Base-by-base conservation (phyloP, 441 rosid genomes). In the Syzygium malaccense region DNA sequence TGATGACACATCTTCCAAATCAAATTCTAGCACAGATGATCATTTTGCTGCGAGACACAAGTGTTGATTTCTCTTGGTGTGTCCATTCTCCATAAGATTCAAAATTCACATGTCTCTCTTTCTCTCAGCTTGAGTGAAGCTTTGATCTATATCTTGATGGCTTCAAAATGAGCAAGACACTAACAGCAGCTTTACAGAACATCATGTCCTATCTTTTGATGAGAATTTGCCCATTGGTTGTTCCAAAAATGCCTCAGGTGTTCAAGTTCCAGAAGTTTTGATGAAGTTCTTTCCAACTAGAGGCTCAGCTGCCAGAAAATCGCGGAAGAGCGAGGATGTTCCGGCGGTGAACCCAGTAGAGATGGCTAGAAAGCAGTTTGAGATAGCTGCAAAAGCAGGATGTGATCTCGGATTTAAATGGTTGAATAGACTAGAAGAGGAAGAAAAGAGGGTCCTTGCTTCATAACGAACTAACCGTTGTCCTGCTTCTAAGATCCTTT, bases 391-490 rank as follows among this genome's bases (percentile, higher is more conserved):
- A 87, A 92, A 92, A 92, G 94, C 96, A 84, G 97, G 96, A 68
- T 94, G 94, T 85, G 95, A 96, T 92, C 95, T 96, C 10, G 98
- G 99, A 84, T 90, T 96, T 14, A 94, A 94, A 91, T 97, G 99
- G 99, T 89, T 96, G 87, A 92, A 91, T 87, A 92, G 98, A 91
- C 49, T 97, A 14, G 98, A 96, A 90, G 97, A 97, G 91, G 99
- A 95, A 91, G 98, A 96, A 93, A 93, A 93, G 89, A 92, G 87
- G 85, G 92, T 95, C 55, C 93, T 88, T 41, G 58, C 85, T 23
- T 14, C 54, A 19, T 55, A 28, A 30, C 6, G 8, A 78, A 14
- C 54, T 55, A 32, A 55, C 30, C 23, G 9, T 19, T 19, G 26
- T 71, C 49, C 80, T 71, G 26, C 49, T 71, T 71, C 28, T 11